These are phyloP conservation scores for Ogataea nonfermentans DNA, from an alignment of 805 yeast genomes.

Conservation along the genomic window DNA sequence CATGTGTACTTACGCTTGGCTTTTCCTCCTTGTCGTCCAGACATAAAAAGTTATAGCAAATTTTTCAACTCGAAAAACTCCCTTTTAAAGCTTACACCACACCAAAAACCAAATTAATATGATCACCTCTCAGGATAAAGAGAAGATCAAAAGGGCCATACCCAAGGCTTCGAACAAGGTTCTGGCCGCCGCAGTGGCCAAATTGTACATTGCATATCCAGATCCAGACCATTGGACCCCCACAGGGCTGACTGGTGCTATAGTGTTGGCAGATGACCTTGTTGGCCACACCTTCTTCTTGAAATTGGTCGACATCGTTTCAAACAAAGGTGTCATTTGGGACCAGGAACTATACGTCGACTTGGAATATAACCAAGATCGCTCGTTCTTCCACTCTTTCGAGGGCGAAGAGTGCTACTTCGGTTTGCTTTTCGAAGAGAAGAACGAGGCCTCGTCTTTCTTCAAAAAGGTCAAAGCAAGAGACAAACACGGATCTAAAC, in stretches of 20 bases:
- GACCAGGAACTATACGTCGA: conserved; percentile 92
- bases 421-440: conserved; percentile 87
- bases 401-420: conserved; percentile 87
- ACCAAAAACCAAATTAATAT: conserved; percentile 12
- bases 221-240: conserved; percentile 76
- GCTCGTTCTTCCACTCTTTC: conserved; percentile 92
- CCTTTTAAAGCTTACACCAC: conserved; percentile 4
- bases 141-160: conserved; percentile 80
- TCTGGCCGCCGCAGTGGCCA: conserved; percentile 85
- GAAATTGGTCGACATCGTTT: conserved; percentile 81
- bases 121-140: conserved; percentile 66
- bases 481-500: conserved; percentile 82
- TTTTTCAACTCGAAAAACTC: conserved; percentile 1
- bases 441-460: conserved; percentile 83
- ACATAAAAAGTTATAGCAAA: conserved; percentile 47
- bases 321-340: conserved; percentile 88
- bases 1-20: conserved; percentile 65
- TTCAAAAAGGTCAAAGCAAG: conserved; percentile 70
- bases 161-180: conserved; percentile 88
- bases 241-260: conserved; percentile 88
- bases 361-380: conserved; percentile 88
- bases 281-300: conserved; percentile 94
- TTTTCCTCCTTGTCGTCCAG: conserved; percentile 97
- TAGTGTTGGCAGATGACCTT: conserved; percentile 82
- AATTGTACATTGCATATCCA: conserved; percentile 88